A percentile compares a stretch with the other conserved stretches of the same genome.
These are phyloP conservation scores for Diaporthe sp. DNA, from an alignment of 2,329 filamentous ascomycete genomes.

Conservation along the genomic window DNA sequence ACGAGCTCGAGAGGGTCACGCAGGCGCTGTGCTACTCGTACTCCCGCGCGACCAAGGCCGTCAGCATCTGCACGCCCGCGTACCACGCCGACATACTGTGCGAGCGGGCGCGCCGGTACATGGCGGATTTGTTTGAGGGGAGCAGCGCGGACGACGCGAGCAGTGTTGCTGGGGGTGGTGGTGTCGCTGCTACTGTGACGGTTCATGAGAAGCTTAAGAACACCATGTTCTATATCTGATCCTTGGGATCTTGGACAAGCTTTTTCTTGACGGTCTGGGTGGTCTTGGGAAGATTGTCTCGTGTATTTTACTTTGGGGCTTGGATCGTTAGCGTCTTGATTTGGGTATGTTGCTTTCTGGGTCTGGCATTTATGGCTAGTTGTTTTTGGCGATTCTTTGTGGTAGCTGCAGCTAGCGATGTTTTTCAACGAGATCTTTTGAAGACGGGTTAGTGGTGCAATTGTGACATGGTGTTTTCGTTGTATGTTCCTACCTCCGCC, in stretches of 20 bases:
- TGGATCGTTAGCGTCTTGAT: background rate
- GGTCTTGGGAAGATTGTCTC: no score
- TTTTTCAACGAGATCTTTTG: background rate
- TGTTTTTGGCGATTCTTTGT: background rate
- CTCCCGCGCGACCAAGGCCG: conserved; percentile 76
- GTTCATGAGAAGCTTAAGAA: conserved; percentile 48
- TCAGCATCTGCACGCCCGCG: conserved; percentile 76
- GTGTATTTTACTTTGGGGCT: background rate
- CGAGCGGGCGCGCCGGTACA: conserved; percentile 73
- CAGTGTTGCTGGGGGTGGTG: conserved; percentile 3
- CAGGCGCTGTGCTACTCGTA: conserved; percentile 77
- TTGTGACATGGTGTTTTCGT: no score
- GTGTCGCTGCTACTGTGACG: conserved; percentile 36
- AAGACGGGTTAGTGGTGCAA: no score
- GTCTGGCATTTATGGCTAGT: background rate
- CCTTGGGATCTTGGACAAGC: no score
- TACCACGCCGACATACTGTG: conserved; percentile 82
- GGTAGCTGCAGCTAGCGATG: background rate
- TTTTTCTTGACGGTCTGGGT: background rate
- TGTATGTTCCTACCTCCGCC: no score
- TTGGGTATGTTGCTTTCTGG: background rate
- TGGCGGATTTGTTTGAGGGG: conserved; percentile 60
- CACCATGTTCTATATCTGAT: conserved; percentile 57
- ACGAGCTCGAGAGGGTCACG: conserved; percentile 71
- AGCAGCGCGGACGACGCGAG: conserved; percentile 34